Base-by-base conservation (phyloP, 805 yeast species). In the Wickerhamomyces silvicola region DNA sequence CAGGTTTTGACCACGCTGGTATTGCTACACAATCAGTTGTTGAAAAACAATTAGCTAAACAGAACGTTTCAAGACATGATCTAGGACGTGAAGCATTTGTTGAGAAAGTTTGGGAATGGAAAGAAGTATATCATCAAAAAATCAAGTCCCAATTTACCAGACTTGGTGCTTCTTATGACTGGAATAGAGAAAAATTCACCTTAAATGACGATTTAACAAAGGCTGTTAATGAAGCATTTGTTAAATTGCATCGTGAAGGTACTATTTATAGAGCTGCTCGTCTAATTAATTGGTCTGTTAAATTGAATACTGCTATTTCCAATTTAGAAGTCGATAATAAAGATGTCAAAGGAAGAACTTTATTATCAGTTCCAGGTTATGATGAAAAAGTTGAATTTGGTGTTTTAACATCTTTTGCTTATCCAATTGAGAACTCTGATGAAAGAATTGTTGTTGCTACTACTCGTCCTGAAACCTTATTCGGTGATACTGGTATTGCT, bases 1-100 rank as follows among this genome's bases (percentile, higher is more conserved):
- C 97, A 30, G 98, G 98, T 28, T 92, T 92, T 54, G 98, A 92
- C 63, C 98, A 92, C 57, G 98, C 98, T 22, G 98, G 98, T 72
- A 92, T 92, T 60, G 94, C 96, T 27, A 92, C 98, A 9, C 98
- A 92, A 63, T 83, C 96, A 12, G 97, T 92, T 45, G 97, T 92
- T 42, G 98, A 92, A 66, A 92, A 92, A 64, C 88, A 81, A 68
- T 60, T 92, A 24, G 83, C 86, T 33, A 75, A 75, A 45, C 85
- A 85, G 53, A 73, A 79, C 63, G 72, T 81, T 57, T 87, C 97
- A 32, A 82, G 97, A 66, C 96, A 92, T 59, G 97, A 92, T 55
- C 76, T 75, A 41, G 95, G 96, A 41, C 84, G 98, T 64, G 97
- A 90, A 57, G 79, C 75, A 42, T 92, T 92, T 48, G 64, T 84